Percentiles rank a stretch among this genome's conserved stretches.
These are phyloP conservation scores for Auriscalpium orientale DNA, from an alignment of 768 basidiomycete species.

Conservation along the genomic window DNA sequence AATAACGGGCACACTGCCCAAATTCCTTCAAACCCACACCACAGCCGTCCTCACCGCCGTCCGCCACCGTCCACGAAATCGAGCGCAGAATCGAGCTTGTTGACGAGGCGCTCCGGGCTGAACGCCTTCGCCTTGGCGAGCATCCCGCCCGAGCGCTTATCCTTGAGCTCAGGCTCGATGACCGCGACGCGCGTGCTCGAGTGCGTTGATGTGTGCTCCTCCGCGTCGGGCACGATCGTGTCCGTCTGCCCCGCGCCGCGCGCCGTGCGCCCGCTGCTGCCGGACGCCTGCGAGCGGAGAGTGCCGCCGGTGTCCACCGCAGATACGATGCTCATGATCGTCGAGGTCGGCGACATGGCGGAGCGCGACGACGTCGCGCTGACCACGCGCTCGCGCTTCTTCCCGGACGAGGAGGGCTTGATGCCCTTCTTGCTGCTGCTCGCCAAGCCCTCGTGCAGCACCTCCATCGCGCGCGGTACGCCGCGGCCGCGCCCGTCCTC, in stretches of 20 bases:
- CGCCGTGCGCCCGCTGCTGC: no score
- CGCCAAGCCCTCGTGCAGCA: neutral
- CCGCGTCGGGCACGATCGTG: no score
- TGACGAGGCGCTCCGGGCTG: constrained; percentile 10
- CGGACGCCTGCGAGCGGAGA: neutral
- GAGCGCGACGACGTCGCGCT: neutral
- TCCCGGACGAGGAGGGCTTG: neutral
- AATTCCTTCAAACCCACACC: no score
- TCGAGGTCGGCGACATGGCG: neutral
- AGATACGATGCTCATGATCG: neutral
- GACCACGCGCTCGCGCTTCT: neutral
- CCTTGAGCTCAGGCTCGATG: no score
- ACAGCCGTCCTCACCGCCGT: no score
- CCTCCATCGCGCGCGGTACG: constrained; percentile 11
- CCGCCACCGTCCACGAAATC: constrained; percentile 12
- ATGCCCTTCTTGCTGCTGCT: neutral
- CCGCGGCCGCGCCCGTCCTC: constrained; percentile 11
- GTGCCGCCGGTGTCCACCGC: neutral
- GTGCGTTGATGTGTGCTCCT: neutral
- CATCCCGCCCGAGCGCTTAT: neutral
- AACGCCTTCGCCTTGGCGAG: constrained; percentile 5
- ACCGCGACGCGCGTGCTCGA: neutral
- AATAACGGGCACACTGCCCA: neutral
- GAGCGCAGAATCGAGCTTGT: constrained; percentile 9
- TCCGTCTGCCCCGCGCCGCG: no score